A percentile compares a stretch with the other conserved stretches of the same genome.
phyloP scores from a whole-genome alignment of 176 grass and related monocot species.

The Hordeum vulgare region DNA sequence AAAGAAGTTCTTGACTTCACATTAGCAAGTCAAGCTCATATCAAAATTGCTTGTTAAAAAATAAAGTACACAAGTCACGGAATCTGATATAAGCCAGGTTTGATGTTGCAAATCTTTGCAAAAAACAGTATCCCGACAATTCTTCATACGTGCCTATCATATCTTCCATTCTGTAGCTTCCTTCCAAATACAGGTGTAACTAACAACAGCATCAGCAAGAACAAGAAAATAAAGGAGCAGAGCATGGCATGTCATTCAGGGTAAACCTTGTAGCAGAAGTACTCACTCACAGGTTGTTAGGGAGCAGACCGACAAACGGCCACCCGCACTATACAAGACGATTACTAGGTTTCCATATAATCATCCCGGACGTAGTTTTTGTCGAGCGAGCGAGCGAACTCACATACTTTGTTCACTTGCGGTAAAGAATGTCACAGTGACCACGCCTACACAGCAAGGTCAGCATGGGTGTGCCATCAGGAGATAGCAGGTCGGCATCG shows the following conservation, averaged over 20 bases:
- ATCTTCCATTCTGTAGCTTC: neutral
- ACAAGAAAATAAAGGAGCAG: neutral
- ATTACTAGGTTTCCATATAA: neutral
- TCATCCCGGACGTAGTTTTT: neutral
- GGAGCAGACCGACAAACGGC: neutral
- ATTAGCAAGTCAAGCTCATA: neutral
- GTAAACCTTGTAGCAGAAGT: neutral
- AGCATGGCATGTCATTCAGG: neutral
- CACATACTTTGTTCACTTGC: neutral
- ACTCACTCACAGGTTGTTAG: neutral
- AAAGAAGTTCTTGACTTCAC: neutral
- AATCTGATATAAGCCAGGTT: neutral
- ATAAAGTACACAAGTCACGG: neutral
- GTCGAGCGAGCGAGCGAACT: neutral
- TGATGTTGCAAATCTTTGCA: neutral
- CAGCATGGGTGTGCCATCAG: neutral
- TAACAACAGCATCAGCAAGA: neutral
- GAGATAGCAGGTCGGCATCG: neutral
- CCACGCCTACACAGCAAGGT: neutral
- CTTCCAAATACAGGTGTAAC: neutral
- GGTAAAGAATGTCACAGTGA: slow-evolving; percentile 12
- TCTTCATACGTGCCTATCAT: neutral
- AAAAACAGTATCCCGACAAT: neutral
- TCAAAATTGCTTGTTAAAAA: neutral
- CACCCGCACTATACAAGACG: neutral